Percentiles rank a stretch among this genome's conserved stretches.
Conservation (phyloP, 2,329 filamentous ascomycete genomes). For the Ascochyta lentis region DNA sequence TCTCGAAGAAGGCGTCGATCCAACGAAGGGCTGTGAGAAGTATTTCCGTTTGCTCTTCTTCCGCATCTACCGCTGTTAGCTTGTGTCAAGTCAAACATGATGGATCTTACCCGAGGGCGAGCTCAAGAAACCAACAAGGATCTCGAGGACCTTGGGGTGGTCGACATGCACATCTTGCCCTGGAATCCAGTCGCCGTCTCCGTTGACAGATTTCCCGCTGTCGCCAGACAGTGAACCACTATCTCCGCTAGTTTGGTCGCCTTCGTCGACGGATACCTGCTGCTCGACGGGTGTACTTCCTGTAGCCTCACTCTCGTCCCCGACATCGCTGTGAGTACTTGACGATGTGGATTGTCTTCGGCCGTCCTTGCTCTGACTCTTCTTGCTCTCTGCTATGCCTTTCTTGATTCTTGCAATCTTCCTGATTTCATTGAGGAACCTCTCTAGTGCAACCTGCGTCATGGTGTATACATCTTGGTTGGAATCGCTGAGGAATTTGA, state of each 20-base stretch:
- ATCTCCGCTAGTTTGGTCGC: conserved; percentile 53
- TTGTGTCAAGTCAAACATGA: neutral
- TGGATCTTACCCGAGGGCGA: conserved; percentile 72
- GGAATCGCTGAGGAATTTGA: conserved; percentile 90
- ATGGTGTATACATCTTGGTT: conserved; percentile 95
- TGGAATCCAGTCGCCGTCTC: conserved; percentile 94
- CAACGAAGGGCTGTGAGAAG: conserved; percentile 89
- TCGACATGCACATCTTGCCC: conserved; percentile 97
- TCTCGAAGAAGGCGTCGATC: conserved; percentile 96
- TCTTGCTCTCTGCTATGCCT: conserved; percentile 85
- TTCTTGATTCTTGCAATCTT: conserved; percentile 92
- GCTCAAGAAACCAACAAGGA: conserved; percentile 86
- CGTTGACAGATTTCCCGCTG: conserved; percentile 54
- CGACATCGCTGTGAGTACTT: conserved; percentile 43
- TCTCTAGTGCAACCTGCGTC: conserved; percentile 86
- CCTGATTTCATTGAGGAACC: conserved; percentile 92
- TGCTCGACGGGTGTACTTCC: conserved; percentile 57
- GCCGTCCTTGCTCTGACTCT: conserved; percentile 69
- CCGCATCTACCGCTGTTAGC: conserved; percentile 54
- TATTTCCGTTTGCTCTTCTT: conserved; percentile 75
- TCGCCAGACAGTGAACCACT: conserved; percentile 43
- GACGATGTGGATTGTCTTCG: conserved; percentile 74
- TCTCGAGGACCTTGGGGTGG: conserved; percentile 88
- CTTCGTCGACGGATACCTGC: conserved; percentile 57
- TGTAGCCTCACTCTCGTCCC: conserved; percentile 61